Evolutionary conservation across 2,329 filamentous ascomycete species (phyloP), one percentile per base, ranked within the genome.

Genomic region (Beauveria asiatica): DNA sequence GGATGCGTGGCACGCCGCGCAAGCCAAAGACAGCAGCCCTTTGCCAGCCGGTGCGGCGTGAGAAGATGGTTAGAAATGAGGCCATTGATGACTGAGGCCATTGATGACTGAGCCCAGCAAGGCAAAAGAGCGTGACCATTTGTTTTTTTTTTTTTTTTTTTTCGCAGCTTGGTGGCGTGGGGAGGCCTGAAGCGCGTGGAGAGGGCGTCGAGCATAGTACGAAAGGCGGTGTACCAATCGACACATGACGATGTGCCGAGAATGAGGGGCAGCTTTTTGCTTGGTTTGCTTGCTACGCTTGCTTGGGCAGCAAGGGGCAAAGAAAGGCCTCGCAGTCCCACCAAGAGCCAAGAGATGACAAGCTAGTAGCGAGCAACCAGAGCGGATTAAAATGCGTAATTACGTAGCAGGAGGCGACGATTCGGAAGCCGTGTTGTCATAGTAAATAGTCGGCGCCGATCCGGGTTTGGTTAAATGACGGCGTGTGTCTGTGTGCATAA

Each of bases 181-280:
- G 33, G 57, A 54, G 41, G 49, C 13, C 19, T 59, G 41, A 49
- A 39, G 49, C 39, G 39, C 41, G 57, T 46, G 57, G 57, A 42
- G 57, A 53, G 57, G 49, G 39, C 42, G 5, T 37, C 49, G 57
- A 41, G 39, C 48, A 19, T 39, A 23, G 57, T 27, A 39, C 17
- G 57, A 59, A 59, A 53, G 50, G 57, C 57, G 57, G 57, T 59
- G 57, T 53, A 39, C 37, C 19, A 51, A 16, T 37, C 33, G 33
- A 37, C 33, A 37, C 13, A 48, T 56, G 55, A 59, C 54, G 57
- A 59, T 53, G 57, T 59, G 57, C 57, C 57, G 57, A 52, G 57
- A 50, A 48, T 41, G 57, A 53, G 57, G 57, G 49, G 30, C 41
- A 59, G 23, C 19, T 39, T 48, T 37, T 37, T 37, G 33, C 33